These are phyloP conservation scores for Cercospora zeae-maydis DNA, from an alignment of 2,329 filamentous ascomycete species.

Conservation along the genomic window DNA sequence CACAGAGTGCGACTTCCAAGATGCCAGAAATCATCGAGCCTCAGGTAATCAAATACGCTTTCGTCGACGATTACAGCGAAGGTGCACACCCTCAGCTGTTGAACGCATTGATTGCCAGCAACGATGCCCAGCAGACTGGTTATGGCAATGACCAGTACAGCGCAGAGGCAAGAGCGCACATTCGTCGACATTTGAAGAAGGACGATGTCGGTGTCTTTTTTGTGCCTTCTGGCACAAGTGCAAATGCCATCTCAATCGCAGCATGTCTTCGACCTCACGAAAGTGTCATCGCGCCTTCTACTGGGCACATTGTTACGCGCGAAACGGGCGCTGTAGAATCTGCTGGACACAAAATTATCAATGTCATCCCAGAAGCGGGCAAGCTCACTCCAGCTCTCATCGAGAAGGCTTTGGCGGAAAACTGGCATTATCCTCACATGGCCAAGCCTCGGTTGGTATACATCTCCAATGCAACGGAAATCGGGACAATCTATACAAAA, in stretches of 20 bases:
- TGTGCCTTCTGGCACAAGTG: constrained; percentile 1
- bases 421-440: constrained; percentile 11
- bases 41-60: constrained; percentile 1
- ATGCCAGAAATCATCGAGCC: constrained; percentile 9
- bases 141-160: constrained; percentile 9
- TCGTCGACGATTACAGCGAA: constrained; percentile 10
- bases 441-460: constrained; percentile 8
- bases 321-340: constrained; percentile 9
- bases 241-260: constrained; percentile 6
- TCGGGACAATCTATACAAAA: constrained; percentile 5
- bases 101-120: constrained; percentile 5
- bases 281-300: constrained; percentile 2
- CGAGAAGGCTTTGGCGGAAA: constrained; percentile 4
- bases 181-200: not conserved
- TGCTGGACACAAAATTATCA: constrained; percentile 6
- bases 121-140: constrained; percentile 2
- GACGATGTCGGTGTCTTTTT: constrained; percentile 8
- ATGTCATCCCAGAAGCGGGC: constrained; percentile 1
- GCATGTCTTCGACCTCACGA: constrained; percentile 5
- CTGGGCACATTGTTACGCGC: constrained; percentile 5
- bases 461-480: constrained; percentile 8
- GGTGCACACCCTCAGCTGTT: constrained; percentile 5
- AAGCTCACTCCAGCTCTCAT: constrained; percentile 6
- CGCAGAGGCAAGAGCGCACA: not conserved
- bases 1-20: not conserved